Percentiles rank a stretch among this genome's conserved stretches.
These are phyloP conservation scores for Apiospora rasikravindrae DNA, from an alignment of 2,329 filamentous ascomycete genomes.

Conservation along the genomic window DNA sequence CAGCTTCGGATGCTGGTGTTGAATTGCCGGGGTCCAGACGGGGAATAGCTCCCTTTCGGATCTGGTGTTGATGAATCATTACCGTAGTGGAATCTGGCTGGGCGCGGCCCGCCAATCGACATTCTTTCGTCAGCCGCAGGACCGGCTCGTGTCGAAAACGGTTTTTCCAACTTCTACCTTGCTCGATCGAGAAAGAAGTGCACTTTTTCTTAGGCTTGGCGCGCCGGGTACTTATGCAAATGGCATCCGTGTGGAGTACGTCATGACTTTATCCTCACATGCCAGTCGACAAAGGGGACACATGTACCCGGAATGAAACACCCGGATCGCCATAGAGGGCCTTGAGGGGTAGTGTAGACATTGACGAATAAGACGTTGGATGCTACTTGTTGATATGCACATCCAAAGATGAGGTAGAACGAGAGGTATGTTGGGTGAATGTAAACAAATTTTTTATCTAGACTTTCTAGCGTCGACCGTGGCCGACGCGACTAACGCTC, in stretches of 20 bases:
- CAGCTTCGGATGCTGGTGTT: not conserved
- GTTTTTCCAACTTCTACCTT: not conserved
- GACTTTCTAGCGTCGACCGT: not conserved
- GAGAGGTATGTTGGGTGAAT: not conserved
- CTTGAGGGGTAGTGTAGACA: not conserved
- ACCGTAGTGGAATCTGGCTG: not conserved
- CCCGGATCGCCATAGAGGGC: not conserved
- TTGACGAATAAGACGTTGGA: not conserved
- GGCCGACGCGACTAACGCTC: not conserved
- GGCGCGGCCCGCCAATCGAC: not conserved
- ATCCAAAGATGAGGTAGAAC: not conserved
- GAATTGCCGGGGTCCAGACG: not conserved
- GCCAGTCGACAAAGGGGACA: not conserved
- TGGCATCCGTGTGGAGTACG: constrained; percentile 20
- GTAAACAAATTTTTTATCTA: not conserved
- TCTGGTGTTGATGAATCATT: not conserved
- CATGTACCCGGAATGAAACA: not conserved
- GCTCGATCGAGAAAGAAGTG: no score
- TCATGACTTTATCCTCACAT: constrained; percentile 21
- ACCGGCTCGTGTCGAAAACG: not conserved
- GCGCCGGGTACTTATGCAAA: not conserved
- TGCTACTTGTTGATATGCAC: no score
- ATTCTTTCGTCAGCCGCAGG: not conserved
- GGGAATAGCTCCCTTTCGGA: not conserved
- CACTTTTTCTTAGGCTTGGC: not conserved